These are phyloP conservation scores for Xylaria sp. DNA, from an alignment of 2,329 filamentous ascomycete genomes.

Conservation along the genomic window DNA sequence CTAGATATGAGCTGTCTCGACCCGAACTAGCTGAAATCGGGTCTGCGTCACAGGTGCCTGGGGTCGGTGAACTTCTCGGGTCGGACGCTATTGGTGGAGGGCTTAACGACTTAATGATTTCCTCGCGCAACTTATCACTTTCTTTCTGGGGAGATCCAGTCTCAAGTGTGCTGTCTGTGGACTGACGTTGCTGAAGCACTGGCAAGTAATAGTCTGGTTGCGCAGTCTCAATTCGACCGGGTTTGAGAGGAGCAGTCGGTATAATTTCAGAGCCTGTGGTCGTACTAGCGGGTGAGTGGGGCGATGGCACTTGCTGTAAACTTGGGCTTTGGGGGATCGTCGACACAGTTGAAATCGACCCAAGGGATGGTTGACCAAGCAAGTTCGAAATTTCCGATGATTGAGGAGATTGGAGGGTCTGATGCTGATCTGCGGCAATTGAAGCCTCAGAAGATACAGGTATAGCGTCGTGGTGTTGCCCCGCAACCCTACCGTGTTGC, in stretches of 20 bases:
- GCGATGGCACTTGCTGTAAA: conserved; percentile 19
- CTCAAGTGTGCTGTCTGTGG: conserved; percentile 45
- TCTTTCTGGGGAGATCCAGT: conserved; percentile 56
- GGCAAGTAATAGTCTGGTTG: conserved; percentile 35
- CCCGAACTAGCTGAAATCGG: conserved; percentile 16
- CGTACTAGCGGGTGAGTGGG: conserved; percentile 13
- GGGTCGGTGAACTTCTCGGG: conserved; percentile 13
- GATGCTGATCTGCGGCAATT: conserved; percentile 16
- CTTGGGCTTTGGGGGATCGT: conserved; percentile 6
- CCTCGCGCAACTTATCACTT: conserved; percentile 65
- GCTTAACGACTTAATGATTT: conserved; percentile 67
- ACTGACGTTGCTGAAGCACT: conserved; percentile 37
- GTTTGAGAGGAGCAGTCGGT: conserved; percentile 43
- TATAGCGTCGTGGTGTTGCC: conserved; percentile 24
- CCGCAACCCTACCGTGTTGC: conserved; percentile 21
- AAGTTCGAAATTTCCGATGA: conserved; percentile 24
- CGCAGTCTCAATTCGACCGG: conserved; percentile 34
- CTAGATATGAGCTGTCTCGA: conserved; percentile 58
- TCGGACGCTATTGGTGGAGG: conserved; percentile 36
- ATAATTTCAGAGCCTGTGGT: conserved; percentile 31
- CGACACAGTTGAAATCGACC: conserved; percentile 12
- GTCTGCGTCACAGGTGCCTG: conserved; percentile 13
- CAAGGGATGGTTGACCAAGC: conserved; percentile 1
- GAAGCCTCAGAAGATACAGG: conserved; percentile 19
- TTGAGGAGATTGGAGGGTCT: conserved; percentile 23